phyloP scores from a whole-genome alignment of 1,139 yeast species.

The Cylindricascospora bacillispora region DNA sequence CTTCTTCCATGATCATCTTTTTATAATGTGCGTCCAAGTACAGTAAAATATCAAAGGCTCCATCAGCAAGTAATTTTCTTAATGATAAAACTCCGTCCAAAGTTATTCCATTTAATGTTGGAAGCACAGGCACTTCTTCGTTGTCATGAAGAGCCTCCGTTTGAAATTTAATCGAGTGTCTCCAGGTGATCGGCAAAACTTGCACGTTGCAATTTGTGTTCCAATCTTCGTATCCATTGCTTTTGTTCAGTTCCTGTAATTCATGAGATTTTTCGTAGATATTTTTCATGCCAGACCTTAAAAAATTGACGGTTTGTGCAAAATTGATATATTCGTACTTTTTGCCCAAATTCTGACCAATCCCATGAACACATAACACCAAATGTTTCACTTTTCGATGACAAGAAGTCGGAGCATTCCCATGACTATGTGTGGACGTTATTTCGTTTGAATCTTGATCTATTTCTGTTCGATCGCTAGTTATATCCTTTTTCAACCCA shows the following conservation, averaged over 20 bases:
- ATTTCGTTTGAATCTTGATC: not conserved
- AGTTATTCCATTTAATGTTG: constrained; percentile 59
- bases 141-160: constrained; percentile 29
- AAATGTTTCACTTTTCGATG: constrained; percentile 62
- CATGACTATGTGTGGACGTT: constrained; percentile 1
- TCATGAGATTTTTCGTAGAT: constrained; percentile 38
- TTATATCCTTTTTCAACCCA: not conserved
- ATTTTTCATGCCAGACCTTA: constrained; percentile 51
- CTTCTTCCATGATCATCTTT: constrained; percentile 49
- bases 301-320: constrained; percentile 66
- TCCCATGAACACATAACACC: constrained; percentile 81
- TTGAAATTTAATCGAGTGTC: constrained; percentile 53
- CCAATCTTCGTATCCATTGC: constrained; percentile 19
- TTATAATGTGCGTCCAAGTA: constrained; percentile 72
- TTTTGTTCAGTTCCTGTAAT: constrained; percentile 27
- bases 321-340: constrained; percentile 74
- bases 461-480: too few relatives aligned
- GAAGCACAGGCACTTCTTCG: constrained; percentile 30
- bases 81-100: constrained; percentile 72
- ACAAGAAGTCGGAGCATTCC: too few relatives aligned
- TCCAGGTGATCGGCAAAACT: constrained; percentile 68
- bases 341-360: constrained; percentile 79
- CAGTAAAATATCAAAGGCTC: constrained; percentile 68
- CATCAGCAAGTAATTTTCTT: constrained; percentile 72
- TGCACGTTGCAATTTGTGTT: constrained; percentile 49